Percentiles rank a stretch among this genome's conserved stretches.
These are phyloP conservation scores for Cudoniella acicularis DNA, from an alignment of 495 filamentous ascomycete species.

Conservation along the genomic window DNA sequence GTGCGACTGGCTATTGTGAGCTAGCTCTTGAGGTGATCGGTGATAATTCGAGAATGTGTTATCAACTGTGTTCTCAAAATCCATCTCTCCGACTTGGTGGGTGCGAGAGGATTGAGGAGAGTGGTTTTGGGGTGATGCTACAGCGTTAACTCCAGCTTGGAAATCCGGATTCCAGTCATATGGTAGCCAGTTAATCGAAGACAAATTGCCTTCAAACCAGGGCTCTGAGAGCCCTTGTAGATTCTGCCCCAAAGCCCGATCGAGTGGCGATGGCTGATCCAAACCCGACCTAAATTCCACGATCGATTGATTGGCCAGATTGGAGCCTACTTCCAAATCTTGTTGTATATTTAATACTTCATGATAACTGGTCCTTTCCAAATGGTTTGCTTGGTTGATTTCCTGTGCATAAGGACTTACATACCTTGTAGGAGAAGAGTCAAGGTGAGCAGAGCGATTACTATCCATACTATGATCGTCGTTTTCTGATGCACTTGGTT, in stretches of 20 bases:
- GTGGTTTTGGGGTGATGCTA: conserved; percentile 7
- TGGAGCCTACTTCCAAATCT: not conserved
- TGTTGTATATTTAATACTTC: no score
- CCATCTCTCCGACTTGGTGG: not conserved
- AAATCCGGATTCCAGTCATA: conserved; percentile 26
- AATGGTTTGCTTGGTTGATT: no score
- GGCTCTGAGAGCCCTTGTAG: not conserved
- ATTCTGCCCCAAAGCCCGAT: not conserved
- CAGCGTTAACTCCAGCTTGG: conserved; percentile 27
- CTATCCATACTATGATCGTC: no score
- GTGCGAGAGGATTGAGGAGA: not conserved
- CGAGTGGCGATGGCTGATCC: not conserved
- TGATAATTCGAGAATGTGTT: not conserved
- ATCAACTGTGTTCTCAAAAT: not conserved
- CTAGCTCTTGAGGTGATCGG: not conserved
- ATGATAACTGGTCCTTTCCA: no score
- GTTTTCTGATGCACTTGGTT: not conserved
- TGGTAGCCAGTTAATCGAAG: conserved; percentile 18
- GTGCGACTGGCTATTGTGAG: not conserved
- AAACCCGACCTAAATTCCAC: not conserved
- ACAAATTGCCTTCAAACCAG: conserved; percentile 17
- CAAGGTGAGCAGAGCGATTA: no score
- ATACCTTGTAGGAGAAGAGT: no score
- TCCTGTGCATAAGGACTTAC: no score
- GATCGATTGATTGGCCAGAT: not conserved